Percentiles rank a stretch among this genome's conserved stretches.
phyloP scores from a whole-genome alignment of 108 stramenopile species.

The Cyclotella choctawhatcheeana region DNA sequence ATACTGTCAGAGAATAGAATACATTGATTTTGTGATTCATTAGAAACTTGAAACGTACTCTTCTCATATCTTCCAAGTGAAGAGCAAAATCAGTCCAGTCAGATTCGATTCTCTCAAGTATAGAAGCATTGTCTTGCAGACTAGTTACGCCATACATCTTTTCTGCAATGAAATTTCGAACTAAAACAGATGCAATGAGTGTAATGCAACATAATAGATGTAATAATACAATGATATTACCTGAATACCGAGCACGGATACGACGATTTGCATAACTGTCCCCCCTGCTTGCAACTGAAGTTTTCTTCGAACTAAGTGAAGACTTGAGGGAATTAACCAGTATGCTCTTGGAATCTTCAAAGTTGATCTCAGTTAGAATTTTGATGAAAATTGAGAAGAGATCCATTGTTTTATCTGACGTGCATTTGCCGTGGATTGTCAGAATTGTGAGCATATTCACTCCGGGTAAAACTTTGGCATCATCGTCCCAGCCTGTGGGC shows the following conservation, averaged over 20 bases:
- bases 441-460: conserved; percentile 72
- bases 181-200: not conserved
- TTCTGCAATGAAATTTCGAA: conserved; percentile 71
- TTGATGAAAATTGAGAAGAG: conserved; percentile 75
- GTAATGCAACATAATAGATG: not conserved
- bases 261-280: conserved; percentile 39
- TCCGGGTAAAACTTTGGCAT: conserved; percentile 60
- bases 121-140: conserved; percentile 52
- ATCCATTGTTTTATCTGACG: conserved; percentile 61
- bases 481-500: conserved; percentile 47
- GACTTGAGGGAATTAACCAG: conserved; percentile 43
- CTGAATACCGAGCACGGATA: conserved; percentile 56
- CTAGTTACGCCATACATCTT: conserved; percentile 79
- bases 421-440: conserved; percentile 70
- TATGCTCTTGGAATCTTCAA: conserved; percentile 40
- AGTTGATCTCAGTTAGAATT: conserved; percentile 55
- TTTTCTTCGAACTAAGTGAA: conserved; percentile 43
- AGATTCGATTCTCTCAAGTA: conserved; percentile 69
- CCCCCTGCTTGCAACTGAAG: conserved; percentile 37
- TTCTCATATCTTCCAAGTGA: conserved; percentile 63
- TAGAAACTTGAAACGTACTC: conserved; percentile 36
- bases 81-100: conserved; percentile 69
- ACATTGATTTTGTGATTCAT: too few species aligned
- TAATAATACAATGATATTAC: not conserved
- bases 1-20: too few species aligned